A percentile compares a stretch with the other conserved stretches of the same genome.
Evolutionary conservation across 139 green algal genomes (phyloP).

Genomic region (Picochlorum sp.): DNA sequence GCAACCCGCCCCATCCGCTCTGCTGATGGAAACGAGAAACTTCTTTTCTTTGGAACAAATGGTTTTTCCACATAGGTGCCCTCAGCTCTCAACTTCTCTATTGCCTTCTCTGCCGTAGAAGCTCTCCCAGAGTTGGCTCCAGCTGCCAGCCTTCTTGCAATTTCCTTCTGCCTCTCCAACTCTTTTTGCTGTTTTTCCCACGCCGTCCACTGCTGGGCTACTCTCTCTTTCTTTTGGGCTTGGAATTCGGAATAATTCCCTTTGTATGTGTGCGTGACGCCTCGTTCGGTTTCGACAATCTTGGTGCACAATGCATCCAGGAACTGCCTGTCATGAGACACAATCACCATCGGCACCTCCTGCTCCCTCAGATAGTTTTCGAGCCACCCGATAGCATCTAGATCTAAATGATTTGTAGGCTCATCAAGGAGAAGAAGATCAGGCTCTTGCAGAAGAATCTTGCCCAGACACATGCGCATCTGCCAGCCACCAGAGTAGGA

Average conservation of each 20-base stretch:
- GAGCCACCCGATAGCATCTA: conserved; percentile 97
- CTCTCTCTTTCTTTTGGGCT: conserved; percentile 48
- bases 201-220: conserved; percentile 67
- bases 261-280: conserved; percentile 73
- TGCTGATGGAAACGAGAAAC: conserved; percentile 61
- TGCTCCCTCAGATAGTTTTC: conserved; percentile 81
- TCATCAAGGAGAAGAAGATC: conserved; percentile 93
- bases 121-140: conserved; percentile 65
- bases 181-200: conserved; percentile 98
- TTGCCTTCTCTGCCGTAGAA: conserved; percentile 77
- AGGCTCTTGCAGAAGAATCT: conserved; percentile 93
- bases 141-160: conserved; percentile 57
- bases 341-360: conserved; percentile 91
- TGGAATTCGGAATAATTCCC: conserved; percentile 48
- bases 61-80: conserved; percentile 69
- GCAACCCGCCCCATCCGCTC: conserved; percentile 67
- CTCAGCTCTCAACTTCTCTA: conserved; percentile 77
- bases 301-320: conserved; percentile 91
- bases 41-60: conserved; percentile 66
- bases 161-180: conserved; percentile 67
- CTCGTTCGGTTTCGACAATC: conserved; percentile 94
- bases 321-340: conserved; percentile 96
- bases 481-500: conserved; percentile 91
- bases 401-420: conserved; percentile 98
- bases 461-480: conserved; percentile 99